A percentile compares a stretch with the other conserved stretches of the same genome.
phyloP scores from a whole-genome alignment of 306 rosid species.

The Inga laurina region DNA sequence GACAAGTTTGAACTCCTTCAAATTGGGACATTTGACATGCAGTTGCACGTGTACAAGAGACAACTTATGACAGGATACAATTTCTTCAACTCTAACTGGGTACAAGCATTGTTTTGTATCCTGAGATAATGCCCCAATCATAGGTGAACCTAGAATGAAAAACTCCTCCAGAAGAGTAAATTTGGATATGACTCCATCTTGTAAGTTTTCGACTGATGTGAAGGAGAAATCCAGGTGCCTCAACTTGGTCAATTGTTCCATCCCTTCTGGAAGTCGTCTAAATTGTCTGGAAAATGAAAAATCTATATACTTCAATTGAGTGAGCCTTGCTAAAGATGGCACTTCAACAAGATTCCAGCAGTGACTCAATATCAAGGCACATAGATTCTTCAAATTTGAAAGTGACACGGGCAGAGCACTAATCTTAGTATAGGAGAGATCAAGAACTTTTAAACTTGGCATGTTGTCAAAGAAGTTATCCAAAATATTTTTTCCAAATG shows the following conservation, averaged over 20 bases:
- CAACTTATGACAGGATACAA: background rate
- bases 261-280: slow-evolving; percentile 5
- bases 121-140: background rate
- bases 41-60: background rate
- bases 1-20: background rate
- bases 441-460: slow-evolving; percentile 16
- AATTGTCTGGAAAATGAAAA: slow-evolving; percentile 11
- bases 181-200: background rate
- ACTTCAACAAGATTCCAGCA: background rate
- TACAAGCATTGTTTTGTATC: background rate
- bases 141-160: background rate
- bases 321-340: background rate
- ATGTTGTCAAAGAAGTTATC: background rate
- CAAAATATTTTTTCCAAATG: background rate
- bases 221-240: slow-evolving; percentile 26
- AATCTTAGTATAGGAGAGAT: slow-evolving; percentile 13
- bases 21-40: background rate
- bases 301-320: background rate
- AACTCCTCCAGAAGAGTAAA: background rate
- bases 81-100: background rate
- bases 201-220: background rate
- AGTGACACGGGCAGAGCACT: background rate
- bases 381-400: slow-evolving; percentile 3
- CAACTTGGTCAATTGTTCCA: slow-evolving; percentile 12
- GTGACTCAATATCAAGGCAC: background rate